Percentiles rank a stretch among this genome's conserved stretches.
These are phyloP conservation scores for Pelargonium cotyledonis DNA, from an alignment of 441 rosid genomes.

Conservation along the genomic window DNA sequence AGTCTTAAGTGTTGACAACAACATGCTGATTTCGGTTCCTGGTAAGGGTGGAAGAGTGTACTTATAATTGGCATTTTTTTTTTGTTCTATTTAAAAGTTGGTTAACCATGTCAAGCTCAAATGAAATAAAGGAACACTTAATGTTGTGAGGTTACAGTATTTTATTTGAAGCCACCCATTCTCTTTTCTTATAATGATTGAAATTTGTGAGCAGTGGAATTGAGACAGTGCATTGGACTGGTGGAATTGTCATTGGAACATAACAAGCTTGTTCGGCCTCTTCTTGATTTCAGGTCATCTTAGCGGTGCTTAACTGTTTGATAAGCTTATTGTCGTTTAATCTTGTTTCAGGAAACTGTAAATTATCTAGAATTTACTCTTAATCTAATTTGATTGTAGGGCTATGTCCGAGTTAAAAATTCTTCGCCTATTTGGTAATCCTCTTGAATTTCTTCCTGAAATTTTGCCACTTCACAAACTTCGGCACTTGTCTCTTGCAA, in stretches of 20 bases:
- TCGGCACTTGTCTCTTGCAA: conserved; percentile 85
- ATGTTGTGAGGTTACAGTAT: conserved; percentile 8
- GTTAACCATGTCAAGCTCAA: conserved; percentile 14
- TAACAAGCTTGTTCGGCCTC: conserved; percentile 91
- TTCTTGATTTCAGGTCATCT: conserved; percentile 95
- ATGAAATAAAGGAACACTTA: conserved; percentile 4
- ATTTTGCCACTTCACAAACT: conserved; percentile 83
- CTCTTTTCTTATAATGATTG: conserved; percentile 23
- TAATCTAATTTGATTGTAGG: conserved; percentile 59
- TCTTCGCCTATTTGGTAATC: conserved; percentile 90
- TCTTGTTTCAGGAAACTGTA: conserved; percentile 15
- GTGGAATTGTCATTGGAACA: conserved; percentile 87
- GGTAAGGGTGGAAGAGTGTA: conserved; percentile 42
- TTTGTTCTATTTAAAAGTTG: neutral
- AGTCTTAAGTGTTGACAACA: conserved; percentile 72
- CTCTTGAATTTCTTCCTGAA: conserved; percentile 96
- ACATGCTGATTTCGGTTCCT: conserved; percentile 81
- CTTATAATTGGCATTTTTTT: neutral
- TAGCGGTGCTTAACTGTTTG: conserved; percentile 12
- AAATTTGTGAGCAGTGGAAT: conserved; percentile 59
- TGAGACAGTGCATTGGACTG: conserved; percentile 71
- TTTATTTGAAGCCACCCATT: conserved; percentile 10
- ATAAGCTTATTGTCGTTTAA: conserved; percentile 13
- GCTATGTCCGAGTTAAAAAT: conserved; percentile 80
- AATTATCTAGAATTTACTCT: conserved; percentile 16